Evolutionary conservation across 805 yeast species (phyloP).

Genomic region (Yamadazyma insecticola): DNA sequence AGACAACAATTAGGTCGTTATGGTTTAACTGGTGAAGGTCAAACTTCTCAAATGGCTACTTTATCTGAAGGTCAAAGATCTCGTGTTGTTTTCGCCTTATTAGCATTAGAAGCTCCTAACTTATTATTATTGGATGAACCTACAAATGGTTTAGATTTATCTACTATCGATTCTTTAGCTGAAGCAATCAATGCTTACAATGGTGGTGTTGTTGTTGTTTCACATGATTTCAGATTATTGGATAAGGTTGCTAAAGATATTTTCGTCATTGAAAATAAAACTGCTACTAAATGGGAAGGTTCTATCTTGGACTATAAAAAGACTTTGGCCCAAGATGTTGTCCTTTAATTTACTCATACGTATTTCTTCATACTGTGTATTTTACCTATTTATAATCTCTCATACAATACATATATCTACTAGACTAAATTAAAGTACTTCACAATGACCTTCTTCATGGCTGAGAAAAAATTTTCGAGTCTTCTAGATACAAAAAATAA

Average conservation of each 20-base stretch:
- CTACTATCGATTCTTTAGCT: conserved; percentile 96
- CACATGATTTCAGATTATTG: conserved; percentile 97
- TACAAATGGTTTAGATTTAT: conserved; percentile 98
- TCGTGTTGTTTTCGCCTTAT: conserved; percentile 93
- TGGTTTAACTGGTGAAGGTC: conserved; percentile 98
- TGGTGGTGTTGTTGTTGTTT: conserved; percentile 98
- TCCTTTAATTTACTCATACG: conserved; percentile 34
- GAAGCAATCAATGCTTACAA: conserved; percentile 90
- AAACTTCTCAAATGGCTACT: conserved; percentile 98
- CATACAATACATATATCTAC: neutral
- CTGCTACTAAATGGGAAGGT: conserved; percentile 97
- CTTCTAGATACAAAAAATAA: no score
- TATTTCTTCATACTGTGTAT: conserved; percentile 7
- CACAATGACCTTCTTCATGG: no score
- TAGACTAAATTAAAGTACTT: neutral
- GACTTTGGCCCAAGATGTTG: conserved; percentile 88
- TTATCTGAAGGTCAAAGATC: conserved; percentile 99
- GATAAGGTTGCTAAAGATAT: conserved; percentile 98
- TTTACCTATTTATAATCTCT: no score
- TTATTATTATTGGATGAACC: conserved; percentile 96
- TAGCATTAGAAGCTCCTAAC: conserved; percentile 94
- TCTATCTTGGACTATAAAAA: conserved; percentile 87
- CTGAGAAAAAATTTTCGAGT: no score
- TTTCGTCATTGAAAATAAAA: conserved; percentile 91
- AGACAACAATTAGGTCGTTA: conserved; percentile 97